These are phyloP conservation scores for Hermanozyma aechmeae DNA, from an alignment of 805 yeast species.

Conservation along the genomic window DNA sequence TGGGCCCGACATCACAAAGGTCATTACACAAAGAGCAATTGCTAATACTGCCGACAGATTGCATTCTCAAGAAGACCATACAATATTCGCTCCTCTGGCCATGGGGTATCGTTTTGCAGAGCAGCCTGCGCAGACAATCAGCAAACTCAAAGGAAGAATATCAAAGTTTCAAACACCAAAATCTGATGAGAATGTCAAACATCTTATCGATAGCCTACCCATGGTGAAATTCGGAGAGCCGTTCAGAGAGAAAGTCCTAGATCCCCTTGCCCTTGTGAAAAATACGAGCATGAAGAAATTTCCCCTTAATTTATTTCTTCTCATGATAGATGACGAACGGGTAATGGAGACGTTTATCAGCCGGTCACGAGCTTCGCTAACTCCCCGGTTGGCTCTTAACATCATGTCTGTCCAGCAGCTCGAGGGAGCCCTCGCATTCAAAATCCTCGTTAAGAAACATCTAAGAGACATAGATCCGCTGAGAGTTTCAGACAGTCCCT, in stretches of 20 bases:
- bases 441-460: slow-evolving; percentile 2
- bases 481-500: slow-evolving; percentile 4
- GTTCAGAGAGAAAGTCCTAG: slow-evolving; percentile 3
- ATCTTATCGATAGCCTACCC: too few relatives aligned
- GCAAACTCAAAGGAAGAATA: too few relatives aligned
- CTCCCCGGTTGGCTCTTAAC: slow-evolving; percentile 2
- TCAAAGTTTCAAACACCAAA: too few relatives aligned
- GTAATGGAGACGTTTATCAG: slow-evolving; percentile 3
- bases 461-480: slow-evolving; percentile 1
- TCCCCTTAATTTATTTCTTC: slow-evolving; percentile 4
- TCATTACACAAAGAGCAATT: too few relatives aligned
- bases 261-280: slow-evolving; percentile 6
- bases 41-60: too few relatives aligned
- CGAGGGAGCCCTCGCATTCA: slow-evolving; percentile 4
- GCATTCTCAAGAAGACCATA: too few relatives aligned
- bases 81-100: too few relatives aligned
- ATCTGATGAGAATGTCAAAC: too few relatives aligned
- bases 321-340: slow-evolving; percentile 4
- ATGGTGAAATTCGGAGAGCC: too few relatives aligned
- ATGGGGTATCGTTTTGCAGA: too few relatives aligned
- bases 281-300: slow-evolving; percentile 4
- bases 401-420: slow-evolving; percentile 5
- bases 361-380: neutral
- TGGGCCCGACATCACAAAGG: slow-evolving; percentile 2
- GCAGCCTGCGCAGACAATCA: too few relatives aligned